Evolutionary conservation across 768 basidiomycete species (phyloP).

Genomic region (Suillus weaverae): DNA sequence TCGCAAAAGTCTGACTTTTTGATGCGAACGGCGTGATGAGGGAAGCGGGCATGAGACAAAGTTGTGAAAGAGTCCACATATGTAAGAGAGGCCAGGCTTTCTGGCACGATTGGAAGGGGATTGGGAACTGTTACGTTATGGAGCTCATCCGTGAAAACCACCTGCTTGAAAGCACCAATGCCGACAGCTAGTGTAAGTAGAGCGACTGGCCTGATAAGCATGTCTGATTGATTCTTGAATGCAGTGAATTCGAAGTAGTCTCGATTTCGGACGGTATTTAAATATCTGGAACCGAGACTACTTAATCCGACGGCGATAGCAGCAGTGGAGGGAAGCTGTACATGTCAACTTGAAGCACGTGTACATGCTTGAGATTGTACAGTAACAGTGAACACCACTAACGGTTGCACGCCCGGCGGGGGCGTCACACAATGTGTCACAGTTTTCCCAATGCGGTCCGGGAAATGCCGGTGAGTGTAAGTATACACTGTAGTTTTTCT

Average conservation of each 20-base stretch:
- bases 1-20: conserved; percentile 66
- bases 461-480: neutral
- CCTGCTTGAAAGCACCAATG: neutral
- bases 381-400: too few species aligned
- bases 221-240: neutral
- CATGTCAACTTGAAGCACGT: neutral
- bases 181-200: neutral
- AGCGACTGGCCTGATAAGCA: neutral
- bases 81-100: conserved; percentile 25
- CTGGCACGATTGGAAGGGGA: neutral
- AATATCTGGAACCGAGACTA: conserved; percentile 1
- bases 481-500: conserved; percentile 8
- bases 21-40: conserved; percentile 53
- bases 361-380: too few species aligned
- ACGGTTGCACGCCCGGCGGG: neutral
- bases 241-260: neutral
- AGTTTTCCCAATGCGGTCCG: neutral
- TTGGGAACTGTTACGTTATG: neutral
- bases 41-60: conserved; percentile 50
- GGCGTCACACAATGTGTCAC: neutral
- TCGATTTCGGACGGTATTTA: neutral
- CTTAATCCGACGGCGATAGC: neutral
- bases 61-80: conserved; percentile 35
- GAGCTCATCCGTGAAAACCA: neutral
- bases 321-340: neutral